A percentile compares a stretch with the other conserved stretches of the same genome.
These are phyloP conservation scores for Ophiostoma fasciatum DNA, from an alignment of 2,329 filamentous ascomycete species.

Conservation along the genomic window DNA sequence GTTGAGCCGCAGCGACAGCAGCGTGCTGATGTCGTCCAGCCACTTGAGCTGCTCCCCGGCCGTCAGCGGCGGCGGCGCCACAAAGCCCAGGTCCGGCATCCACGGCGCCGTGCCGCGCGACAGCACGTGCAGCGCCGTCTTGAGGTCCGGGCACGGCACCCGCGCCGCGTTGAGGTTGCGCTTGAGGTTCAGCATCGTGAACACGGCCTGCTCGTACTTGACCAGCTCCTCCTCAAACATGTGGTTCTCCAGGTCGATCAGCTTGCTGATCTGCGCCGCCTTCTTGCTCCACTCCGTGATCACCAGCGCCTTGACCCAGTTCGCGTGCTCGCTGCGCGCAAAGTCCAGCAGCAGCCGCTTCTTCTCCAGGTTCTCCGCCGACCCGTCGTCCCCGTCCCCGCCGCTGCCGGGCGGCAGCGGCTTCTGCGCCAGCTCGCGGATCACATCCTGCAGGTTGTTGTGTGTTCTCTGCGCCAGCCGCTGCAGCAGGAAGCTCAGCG, in stretches of 20 bases:
- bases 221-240: conserved; percentile 44
- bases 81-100: conserved; percentile 73
- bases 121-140: conserved; percentile 74
- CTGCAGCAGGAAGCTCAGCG: conserved; percentile 58
- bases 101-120: conserved; percentile 62
- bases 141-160: conserved; percentile 78
- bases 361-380: conserved; percentile 55
- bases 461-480: conserved; percentile 74
- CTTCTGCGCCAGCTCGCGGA: conserved; percentile 56
- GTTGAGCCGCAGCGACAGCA: conserved; percentile 70
- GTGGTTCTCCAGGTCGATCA: conserved; percentile 77
- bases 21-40: conserved; percentile 67
- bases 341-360: conserved; percentile 64
- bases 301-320: conserved; percentile 87
- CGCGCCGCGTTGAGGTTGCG: conserved; percentile 56
- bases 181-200: conserved; percentile 57
- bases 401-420: conserved; percentile 44
- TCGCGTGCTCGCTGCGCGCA: conserved; percentile 62
- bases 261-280: conserved; percentile 62
- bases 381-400: conserved; percentile 41
- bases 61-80: conserved; percentile 57
- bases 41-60: conserved; percentile 58
- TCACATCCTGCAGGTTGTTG: conserved; percentile 56
- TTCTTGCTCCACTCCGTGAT: conserved; percentile 81
- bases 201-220: conserved; percentile 44